Evolutionary conservation across 768 basidiomycete genomes (phyloP), one percentile per base, ranked within the genome.

Genomic region (Lactifluus piperatus): DNA sequence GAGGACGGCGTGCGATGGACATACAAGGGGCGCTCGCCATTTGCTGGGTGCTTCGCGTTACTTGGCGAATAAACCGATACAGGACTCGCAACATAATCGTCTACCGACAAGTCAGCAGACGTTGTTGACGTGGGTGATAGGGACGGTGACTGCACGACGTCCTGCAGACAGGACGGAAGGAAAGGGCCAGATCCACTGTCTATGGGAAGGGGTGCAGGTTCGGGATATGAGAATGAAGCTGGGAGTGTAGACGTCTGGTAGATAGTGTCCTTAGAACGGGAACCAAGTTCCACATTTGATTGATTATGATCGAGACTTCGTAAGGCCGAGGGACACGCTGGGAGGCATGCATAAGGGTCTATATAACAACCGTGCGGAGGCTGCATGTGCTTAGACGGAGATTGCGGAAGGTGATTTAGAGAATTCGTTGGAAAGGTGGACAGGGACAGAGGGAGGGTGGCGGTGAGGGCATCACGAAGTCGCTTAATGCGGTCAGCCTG

Each of bases 401-500:
- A 41, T 5, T 27, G 60, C 30, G 32, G 52, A 26, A 16, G 24
- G 18, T 26, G 20, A 16, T 54, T 34, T 11, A 22, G 16, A 18
- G 53, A 37, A 51, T 46, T 4, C 5, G 32, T 67, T 16, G 29
- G 56, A 30, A 39, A 10, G 7, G 48, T 20, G 26, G 54, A 27
- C 14, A 53, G 16, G 3, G 60, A 50, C 45, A 60, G 47, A 26
- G 61, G n/a, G 51, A 62, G 51, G 43, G 63, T 30, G 54, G 45
- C 34, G 14, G 57, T 13, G 52, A 91, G 80, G 44, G 90, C 84
- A 51, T 84, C 82, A 1, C 88, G 86, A 51, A 92, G 78, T 20
- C 91, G 76, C 26, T 85, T 84, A 64, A 92, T 90, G 54, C 90
- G 83, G 68, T 91, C 90, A 16, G 87, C 84, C 71, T 92, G 90